Evolutionary conservation across 1,284 basidiomycete genomes (phyloP).

Genomic region (Phellinidium pouzarii): DNA sequence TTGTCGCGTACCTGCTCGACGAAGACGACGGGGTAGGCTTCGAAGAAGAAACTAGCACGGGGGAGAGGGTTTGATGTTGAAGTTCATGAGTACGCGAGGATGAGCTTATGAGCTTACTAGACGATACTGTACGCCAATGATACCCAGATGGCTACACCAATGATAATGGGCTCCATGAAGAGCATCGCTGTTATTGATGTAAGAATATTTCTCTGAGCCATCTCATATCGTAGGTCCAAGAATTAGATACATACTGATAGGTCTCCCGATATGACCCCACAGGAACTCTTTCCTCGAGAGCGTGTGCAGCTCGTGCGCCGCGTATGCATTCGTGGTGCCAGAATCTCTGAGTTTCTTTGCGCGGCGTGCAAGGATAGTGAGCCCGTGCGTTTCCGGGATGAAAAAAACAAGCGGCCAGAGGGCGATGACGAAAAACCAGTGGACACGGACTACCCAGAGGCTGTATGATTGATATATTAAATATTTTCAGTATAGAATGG

Average conservation of each 20-base stretch:
- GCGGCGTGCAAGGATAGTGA: slow-evolving; percentile 23
- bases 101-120: slow-evolving; percentile 22
- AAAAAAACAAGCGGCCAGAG: slow-evolving; percentile 24
- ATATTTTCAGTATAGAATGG: too few species aligned
- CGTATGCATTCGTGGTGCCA: slow-evolving; percentile 21
- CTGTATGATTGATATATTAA: slow-evolving; percentile 15
- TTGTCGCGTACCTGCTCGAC: slow-evolving; percentile 19
- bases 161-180: slow-evolving; percentile 25
- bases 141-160: slow-evolving; percentile 26
- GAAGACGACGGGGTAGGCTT: slow-evolving; percentile 27
- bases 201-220: neutral
- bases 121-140: slow-evolving; percentile 27
- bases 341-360: slow-evolving; percentile 21
- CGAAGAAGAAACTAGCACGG: slow-evolving; percentile 24
- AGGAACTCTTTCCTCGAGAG: slow-evolving; percentile 21
- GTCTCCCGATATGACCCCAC: slow-evolving; percentile 22
- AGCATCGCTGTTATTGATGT: slow-evolving; percentile 23
- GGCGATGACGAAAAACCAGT: slow-evolving; percentile 23
- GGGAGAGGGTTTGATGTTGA: slow-evolving; percentile 4
- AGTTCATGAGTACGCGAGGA: too few species aligned
- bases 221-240: neutral
- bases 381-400: slow-evolving; percentile 26
- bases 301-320: slow-evolving; percentile 24
- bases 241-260: slow-evolving; percentile 22
- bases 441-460: slow-evolving; percentile 26